phyloP scores from a whole-genome alignment of 345 rosid species.

The Bruguiera sexangula region DNA sequence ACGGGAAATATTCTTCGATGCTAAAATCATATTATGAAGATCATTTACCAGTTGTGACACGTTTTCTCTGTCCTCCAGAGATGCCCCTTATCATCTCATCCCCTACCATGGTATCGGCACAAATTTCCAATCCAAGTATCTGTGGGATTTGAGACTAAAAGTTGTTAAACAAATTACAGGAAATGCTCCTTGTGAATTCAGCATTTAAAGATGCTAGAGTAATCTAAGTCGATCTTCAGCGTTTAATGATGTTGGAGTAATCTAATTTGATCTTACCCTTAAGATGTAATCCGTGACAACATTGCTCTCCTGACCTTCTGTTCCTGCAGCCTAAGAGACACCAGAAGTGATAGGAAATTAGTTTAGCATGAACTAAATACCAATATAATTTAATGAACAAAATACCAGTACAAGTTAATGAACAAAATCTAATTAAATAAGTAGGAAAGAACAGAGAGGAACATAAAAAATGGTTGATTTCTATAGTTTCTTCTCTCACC shows the following conservation, averaged over 20 bases:
- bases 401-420: no score
- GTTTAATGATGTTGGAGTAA: neutral
- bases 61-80: slow-evolving; percentile 54
- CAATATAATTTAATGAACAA: no score
- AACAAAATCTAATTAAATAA: no score
- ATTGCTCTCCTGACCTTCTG: slow-evolving; percentile 52
- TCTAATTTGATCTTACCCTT: slow-evolving; percentile 42
- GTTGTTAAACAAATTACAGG: neutral
- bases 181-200: neutral
- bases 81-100: slow-evolving; percentile 70
- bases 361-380: no score
- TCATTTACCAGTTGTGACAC: slow-evolving; percentile 53
- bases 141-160: slow-evolving; percentile 25
- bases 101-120: slow-evolving; percentile 70
- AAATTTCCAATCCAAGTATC: slow-evolving; percentile 70
- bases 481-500: slow-evolving; percentile 28
- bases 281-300: slow-evolving; percentile 71
- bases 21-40: neutral
- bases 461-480: no score
- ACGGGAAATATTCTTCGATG: neutral
- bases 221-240: no score
- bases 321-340: slow-evolving; percentile 43
- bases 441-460: no score
- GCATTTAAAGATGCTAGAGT: no score
- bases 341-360: neutral